Base-by-base conservation (phyloP, 2,329 filamentous ascomycete species). In the Onygenales sp. region DNA sequence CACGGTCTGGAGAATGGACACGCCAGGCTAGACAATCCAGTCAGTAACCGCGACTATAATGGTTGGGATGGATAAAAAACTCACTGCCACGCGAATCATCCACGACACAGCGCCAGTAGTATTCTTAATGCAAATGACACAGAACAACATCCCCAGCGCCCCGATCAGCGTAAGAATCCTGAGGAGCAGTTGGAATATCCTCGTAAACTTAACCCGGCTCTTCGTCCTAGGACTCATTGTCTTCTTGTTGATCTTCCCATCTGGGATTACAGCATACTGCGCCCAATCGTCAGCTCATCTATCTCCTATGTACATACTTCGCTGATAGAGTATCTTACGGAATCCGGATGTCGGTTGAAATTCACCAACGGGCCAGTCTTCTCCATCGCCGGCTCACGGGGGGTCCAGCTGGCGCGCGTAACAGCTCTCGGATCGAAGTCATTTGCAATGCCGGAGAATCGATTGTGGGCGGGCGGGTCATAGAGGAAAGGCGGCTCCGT, bases 361-460 rank as follows among this genome's bases (percentile, higher is more conserved):
- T 86, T 80, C 57, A 96, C 73, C 58, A 94, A 73, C 10, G 89
- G 90, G 0, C 89, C 90, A 51, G 87, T 77, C 44, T 77, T 79
- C 76, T 86, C 85, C 42, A 81, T 77, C 63, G 78, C 84, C 31
- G 72, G 75, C 39, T 50, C 48, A 52, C 81, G 80, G 10, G 82
- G 79, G 63, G 82, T 74, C 75, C 82, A 87, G 71, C 87, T 92
- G 57, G 88, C 86, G 65, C 89, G 80, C 21, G 89, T 91, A 48
- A 90, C 80, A 55, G 87, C 86, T 69, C 91, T 94, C 48, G 92
- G 91, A 63, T 96, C 90, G 70, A 94, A 95, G n/a, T 73, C 63
- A 63, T 74, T 67, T 68, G 72, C 66, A 73, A 67, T 71, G 49
- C 67, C 70, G 58, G 78, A 78, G 61, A 78, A 77, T 47, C 75